Percentiles rank a stretch among this genome's conserved stretches.
These are phyloP conservation scores for Pseudonitzschia delicatissima DNA, from an alignment of 108 stramenopile genomes.

Conservation along the genomic window DNA sequence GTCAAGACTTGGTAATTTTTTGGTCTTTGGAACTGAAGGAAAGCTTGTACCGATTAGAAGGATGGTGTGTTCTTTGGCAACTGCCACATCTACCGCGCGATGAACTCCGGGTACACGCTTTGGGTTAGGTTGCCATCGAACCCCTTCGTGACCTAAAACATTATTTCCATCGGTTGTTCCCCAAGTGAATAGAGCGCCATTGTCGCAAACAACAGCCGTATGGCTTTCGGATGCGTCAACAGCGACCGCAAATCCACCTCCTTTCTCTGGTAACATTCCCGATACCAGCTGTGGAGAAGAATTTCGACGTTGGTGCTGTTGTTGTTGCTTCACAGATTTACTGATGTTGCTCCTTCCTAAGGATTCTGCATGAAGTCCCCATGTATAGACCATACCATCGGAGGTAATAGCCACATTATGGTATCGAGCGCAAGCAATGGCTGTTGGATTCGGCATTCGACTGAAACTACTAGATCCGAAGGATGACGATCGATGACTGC, in stretches of 20 bases:
- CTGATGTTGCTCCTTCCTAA: constrained; percentile 34
- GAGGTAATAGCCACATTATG: constrained; percentile 86
- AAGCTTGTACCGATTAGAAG: constrained; percentile 71
- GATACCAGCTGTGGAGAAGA: constrained; percentile 70
- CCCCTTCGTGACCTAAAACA: constrained; percentile 75
- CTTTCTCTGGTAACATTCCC: constrained; percentile 78
- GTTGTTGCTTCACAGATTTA: constrained; percentile 3
- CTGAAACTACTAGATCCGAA: neutral
- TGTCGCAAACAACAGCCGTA: constrained; percentile 68
- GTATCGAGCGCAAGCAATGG: constrained; percentile 72
- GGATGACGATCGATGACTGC: neutral
- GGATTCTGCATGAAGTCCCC: constrained; percentile 81
- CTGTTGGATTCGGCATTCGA: constrained; percentile 57
- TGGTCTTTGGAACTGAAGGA: constrained; percentile 39
- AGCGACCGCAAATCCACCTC: constrained; percentile 75
- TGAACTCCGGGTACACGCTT: constrained; percentile 71
- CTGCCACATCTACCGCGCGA: constrained; percentile 71
- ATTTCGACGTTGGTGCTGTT: constrained; percentile 16
- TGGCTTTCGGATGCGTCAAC: constrained; percentile 77
- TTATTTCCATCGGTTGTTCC: constrained; percentile 60
- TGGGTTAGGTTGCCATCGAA: constrained; percentile 71
- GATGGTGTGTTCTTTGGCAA: constrained; percentile 80
- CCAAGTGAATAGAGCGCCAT: constrained; percentile 81
- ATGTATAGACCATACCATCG: constrained; percentile 90
- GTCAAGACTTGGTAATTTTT: constrained; percentile 41